Base-by-base conservation (phyloP, 2,329 filamentous ascomycete genomes). In the Ambrosiella xylebori region DNA sequence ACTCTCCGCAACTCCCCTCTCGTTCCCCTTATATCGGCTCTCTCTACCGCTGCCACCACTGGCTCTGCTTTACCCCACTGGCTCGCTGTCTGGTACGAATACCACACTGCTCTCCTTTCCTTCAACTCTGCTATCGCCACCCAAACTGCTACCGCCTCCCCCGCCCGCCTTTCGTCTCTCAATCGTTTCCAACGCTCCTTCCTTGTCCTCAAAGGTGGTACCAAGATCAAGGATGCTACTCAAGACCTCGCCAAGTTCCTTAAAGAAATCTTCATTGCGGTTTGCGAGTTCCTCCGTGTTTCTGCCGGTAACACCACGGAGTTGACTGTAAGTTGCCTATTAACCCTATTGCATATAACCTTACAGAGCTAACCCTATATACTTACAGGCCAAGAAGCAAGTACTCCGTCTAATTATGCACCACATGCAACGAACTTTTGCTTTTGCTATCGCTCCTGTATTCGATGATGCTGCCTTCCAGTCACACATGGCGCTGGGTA, bases 391-490 rank as follows among this genome's bases (percentile, higher is more conserved):
- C 12, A 58, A 59, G 19, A 59, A 61, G 6, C 64, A 63, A 13
- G 62, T 71, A 12, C 61, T 72, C 4, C 66, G 67, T 41, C 66
- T 64, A 45, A 59, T 82, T 8, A 65, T 77, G 57, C 74, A 76
- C 59, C 80, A 77, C 63, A 76, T 82, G 69, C 73, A 74, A 66
- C 72, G 75, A 17, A 83, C 78, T 0, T 72, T 78, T 58, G 63
- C 65, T 0, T 70, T 80, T 38, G 70, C 76, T 1, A 73, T 71
- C 11, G 66, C 66, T 0, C 19, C 65, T 3, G 64, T 67, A 0
- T 84, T 84, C 62, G 78, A 84, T 59, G 81, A 84, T 63, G 80
- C 79, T 13, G 73, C 70, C 39, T 85, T 85, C 66, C 81, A 82
- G 65, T 81, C 80, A 36, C 80, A 84, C 64, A 68, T 85, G 12